These are phyloP conservation scores for Erysimum cheiranthoides DNA, from an alignment of 345 rosid species.

Conservation along the genomic window DNA sequence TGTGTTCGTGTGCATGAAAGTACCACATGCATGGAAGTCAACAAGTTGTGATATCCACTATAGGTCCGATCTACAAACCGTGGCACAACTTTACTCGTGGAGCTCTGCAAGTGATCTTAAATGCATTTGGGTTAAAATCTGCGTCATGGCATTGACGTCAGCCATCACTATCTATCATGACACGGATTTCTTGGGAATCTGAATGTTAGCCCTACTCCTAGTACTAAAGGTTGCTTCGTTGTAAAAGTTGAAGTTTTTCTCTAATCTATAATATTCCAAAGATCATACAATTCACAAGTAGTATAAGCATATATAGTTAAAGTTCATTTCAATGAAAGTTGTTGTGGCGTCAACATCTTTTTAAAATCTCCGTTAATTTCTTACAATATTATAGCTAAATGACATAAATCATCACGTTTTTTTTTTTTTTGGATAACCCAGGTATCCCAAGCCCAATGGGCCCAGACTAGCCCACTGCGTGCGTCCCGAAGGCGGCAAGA, in stretches of 20 bases:
- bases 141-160: slow-evolving; percentile 3
- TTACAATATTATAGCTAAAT: background rate
- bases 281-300: no score
- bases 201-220: slow-evolving; percentile 13
- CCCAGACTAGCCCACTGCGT: no score
- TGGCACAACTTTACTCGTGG: slow-evolving; percentile 5
- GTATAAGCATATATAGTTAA: background rate
- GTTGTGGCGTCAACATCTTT: background rate
- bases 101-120: slow-evolving; percentile 14
- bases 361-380: background rate
- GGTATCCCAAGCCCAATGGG: no score
- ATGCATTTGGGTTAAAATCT: slow-evolving; percentile 2
- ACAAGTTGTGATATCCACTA: background rate
- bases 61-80: background rate
- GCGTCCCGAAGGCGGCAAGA: no score
- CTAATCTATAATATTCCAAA: background rate
- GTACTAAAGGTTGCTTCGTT: slow-evolving; percentile 5
- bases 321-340: background rate
- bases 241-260: background rate
- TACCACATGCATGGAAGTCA: slow-evolving; percentile 15
- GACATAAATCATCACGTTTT: no score
- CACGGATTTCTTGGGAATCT: background rate
- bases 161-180: background rate
- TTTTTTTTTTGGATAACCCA: no score
- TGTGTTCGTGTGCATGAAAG: background rate